A percentile compares a stretch with the other conserved stretches of the same genome.
Conservation (phyloP, 805 yeast genomes). For the Wickerhamomyces xylosicus region DNA sequence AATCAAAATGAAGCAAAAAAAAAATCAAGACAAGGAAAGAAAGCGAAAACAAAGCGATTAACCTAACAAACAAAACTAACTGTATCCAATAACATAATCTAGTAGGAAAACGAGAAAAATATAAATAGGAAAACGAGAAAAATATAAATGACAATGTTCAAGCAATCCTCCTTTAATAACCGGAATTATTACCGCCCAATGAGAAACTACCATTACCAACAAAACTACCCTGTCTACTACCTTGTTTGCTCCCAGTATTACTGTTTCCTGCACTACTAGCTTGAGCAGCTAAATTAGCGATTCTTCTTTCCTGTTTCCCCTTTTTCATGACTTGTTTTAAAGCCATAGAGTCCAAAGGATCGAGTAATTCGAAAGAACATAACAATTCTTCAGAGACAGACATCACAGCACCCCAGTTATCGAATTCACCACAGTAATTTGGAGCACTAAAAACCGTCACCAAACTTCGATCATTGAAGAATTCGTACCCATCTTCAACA, state of each 20-base stretch:
- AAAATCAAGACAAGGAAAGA: no score
- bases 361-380: conserved; percentile 89
- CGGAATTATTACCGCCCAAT: no score
- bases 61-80: no score
- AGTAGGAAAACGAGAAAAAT: no score
- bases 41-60: no score
- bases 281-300: conserved; percentile 32
- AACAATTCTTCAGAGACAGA: conserved; percentile 91
- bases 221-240: conserved; percentile 13
- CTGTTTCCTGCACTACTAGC: conserved; percentile 1
- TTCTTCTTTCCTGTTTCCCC: conserved; percentile 80
- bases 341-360: conserved; percentile 89
- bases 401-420: conserved; percentile 99
- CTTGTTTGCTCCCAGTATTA: not conserved
- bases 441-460: conserved; percentile 96
- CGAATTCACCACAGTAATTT: conserved; percentile 97
- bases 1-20: no score
- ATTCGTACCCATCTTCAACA: conserved; percentile 98
- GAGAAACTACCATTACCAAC: conserved; percentile 15
- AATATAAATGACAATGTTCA: no score
- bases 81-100: no score
- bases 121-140: no score
- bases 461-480: conserved; percentile 89
- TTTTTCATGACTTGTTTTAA: conserved; percentile 90
- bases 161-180: no score